Conservation (phyloP, 805 yeast species). For the Starmerella scarabaei region DNA sequence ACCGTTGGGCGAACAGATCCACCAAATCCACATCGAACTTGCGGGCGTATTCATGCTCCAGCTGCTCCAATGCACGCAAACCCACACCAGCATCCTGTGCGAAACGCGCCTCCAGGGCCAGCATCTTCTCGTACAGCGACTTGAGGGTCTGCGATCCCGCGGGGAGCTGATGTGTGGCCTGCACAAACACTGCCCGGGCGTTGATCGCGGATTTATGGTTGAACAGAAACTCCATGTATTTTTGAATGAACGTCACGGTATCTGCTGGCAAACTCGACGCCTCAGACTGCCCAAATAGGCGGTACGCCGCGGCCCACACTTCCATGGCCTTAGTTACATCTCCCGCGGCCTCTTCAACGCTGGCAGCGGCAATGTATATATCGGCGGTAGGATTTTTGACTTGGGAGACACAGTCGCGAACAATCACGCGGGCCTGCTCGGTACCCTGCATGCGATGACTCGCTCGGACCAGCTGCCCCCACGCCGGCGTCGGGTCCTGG, state of each 20-base stretch:
- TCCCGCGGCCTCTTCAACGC: constrained; percentile 57
- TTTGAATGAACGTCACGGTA: constrained; percentile 39
- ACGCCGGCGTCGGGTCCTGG: constrained; percentile 44
- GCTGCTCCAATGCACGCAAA: constrained; percentile 40
- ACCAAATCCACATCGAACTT: constrained; percentile 47
- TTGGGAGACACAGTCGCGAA: constrained; percentile 53
- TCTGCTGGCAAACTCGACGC: neutral
- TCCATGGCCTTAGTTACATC: constrained; percentile 51
- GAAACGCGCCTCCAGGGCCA: constrained; percentile 53
- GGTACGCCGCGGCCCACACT: constrained; percentile 69
- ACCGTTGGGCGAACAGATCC: constrained; percentile 26
- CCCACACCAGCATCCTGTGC: constrained; percentile 42
- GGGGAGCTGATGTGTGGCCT: constrained; percentile 37
- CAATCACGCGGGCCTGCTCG: constrained; percentile 58
- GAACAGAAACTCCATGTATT: constrained; percentile 62
- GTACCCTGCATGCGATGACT: constrained; percentile 53
- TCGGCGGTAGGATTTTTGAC: constrained; percentile 36
- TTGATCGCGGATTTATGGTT: constrained; percentile 55
- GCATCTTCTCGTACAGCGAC: constrained; percentile 43
- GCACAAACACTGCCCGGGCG: constrained; percentile 72
- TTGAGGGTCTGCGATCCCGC: constrained; percentile 20
- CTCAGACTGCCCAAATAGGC: constrained; percentile 40
- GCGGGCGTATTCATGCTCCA: constrained; percentile 54
- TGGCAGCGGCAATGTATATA: constrained; percentile 72
- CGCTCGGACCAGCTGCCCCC: constrained; percentile 57